Conservation (phyloP, 371 early-diverging fungal genomes). For the Rhizomucor pusillus region DNA sequence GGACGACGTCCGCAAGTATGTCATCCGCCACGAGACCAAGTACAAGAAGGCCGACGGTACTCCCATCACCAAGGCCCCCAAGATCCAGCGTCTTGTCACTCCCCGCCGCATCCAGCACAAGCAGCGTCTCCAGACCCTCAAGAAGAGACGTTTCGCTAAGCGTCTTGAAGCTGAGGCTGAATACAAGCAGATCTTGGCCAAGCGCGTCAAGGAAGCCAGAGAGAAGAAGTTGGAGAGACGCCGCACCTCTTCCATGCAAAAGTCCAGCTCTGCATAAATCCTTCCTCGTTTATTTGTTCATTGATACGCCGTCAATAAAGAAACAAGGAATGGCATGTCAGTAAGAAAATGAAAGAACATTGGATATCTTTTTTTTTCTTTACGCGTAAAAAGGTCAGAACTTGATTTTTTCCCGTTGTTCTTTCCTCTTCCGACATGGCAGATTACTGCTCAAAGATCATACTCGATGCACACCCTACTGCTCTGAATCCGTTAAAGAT, state of each 20-base stretch:
- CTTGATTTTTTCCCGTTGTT: too few species aligned
- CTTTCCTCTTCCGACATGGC: too few species aligned
- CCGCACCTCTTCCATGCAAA: slow-evolving; percentile 65
- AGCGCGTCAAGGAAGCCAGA: slow-evolving; percentile 90
- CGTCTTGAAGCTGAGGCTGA: slow-evolving; percentile 88
- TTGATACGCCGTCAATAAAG: too few species aligned
- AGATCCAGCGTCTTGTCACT: slow-evolving; percentile 98
- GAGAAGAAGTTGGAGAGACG: slow-evolving; percentile 70
- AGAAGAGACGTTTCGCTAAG: slow-evolving; percentile 77
- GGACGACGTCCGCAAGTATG: slow-evolving; percentile 98
- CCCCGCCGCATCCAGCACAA: slow-evolving; percentile 95
- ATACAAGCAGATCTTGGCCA: slow-evolving; percentile 91
- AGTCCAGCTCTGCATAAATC: slow-evolving; percentile 50
- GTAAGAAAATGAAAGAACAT: too few species aligned
- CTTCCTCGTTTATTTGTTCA: too few species aligned
- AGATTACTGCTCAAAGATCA: too few species aligned
- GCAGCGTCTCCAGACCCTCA: slow-evolving; percentile 81
- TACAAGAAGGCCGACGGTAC: slow-evolving; percentile 89
- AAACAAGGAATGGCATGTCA: too few species aligned
- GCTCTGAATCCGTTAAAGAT: too few species aligned
- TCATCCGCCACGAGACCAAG: slow-evolving; percentile 94
- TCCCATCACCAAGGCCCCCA: slow-evolving; percentile 92
- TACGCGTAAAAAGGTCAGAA: too few species aligned
- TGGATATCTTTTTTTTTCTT: too few species aligned
- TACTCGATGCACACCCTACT: too few species aligned